phyloP scores from a whole-genome alignment of 495 filamentous ascomycete genomes.

The Beverwykella pulmonaria region DNA sequence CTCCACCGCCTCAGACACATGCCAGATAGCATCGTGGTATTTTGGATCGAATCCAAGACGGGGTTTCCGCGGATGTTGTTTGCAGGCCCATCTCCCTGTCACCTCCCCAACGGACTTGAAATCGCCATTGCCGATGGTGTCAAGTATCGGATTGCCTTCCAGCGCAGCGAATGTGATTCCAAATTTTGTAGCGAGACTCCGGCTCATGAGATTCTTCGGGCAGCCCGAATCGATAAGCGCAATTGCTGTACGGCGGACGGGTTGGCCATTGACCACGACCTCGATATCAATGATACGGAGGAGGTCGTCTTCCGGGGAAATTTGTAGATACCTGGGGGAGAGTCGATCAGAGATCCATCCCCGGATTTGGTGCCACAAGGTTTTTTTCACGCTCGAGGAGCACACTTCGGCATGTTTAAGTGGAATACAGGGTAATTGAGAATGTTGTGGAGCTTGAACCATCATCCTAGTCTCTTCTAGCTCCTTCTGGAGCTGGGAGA shows the following conservation, averaged over 20 bases:
- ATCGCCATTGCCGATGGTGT: background rate
- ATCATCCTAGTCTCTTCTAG: background rate
- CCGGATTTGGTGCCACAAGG: no score
- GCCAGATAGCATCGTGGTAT: background rate
- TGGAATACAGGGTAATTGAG: no score
- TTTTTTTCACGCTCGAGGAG: no score
- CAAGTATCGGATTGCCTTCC: background rate
- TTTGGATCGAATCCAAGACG: constrained; percentile 1
- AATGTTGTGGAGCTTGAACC: no score
- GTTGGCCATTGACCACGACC: background rate
- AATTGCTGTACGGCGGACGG: background rate
- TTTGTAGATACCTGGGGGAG: no score
- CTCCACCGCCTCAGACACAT: background rate
- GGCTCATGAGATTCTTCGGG: background rate
- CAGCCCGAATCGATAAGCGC: background rate
- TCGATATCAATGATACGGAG: no score
- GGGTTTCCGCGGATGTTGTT: background rate
- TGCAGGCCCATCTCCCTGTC: no score
- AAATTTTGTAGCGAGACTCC: background rate
- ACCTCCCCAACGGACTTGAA: background rate
- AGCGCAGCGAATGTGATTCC: background rate
- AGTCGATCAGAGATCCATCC: no score
- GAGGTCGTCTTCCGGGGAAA: no score
- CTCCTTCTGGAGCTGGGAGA: no score
- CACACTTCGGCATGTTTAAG: no score